These are phyloP conservation scores for Populus tomentosa DNA, from an alignment of 441 rosid species.

Conservation along the genomic window DNA sequence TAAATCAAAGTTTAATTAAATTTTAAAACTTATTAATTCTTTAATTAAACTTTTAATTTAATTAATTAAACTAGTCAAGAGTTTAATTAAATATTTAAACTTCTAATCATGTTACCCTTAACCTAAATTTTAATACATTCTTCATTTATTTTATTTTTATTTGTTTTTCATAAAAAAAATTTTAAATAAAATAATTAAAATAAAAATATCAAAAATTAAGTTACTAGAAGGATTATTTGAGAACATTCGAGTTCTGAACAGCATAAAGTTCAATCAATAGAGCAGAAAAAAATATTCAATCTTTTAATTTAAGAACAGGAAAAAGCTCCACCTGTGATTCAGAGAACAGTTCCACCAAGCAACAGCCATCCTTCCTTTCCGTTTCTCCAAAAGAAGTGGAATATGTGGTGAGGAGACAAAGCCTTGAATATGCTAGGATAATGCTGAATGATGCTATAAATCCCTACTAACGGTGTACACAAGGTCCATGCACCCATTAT, in stretches of 20 bases:
- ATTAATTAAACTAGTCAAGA: no score
- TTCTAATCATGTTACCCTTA: no score
- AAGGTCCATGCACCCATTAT: slow-evolving; percentile 69
- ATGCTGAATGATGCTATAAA: slow-evolving; percentile 50
- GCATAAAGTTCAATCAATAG: not conserved
- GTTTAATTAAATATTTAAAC: no score
- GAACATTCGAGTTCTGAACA: not conserved
- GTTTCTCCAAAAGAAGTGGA: slow-evolving; percentile 46
- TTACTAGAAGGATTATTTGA: not conserved
- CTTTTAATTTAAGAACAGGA: not conserved
- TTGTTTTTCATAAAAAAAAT: no score
- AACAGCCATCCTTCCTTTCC: slow-evolving; percentile 58
- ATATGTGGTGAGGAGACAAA: slow-evolving; percentile 50
- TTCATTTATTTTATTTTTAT: no score
- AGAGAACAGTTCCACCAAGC: slow-evolving; percentile 64
- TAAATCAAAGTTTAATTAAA: no score
- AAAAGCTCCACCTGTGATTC: slow-evolving; percentile 48
- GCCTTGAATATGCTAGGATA: slow-evolving; percentile 62
- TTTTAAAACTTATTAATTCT: no score
- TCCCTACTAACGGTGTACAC: slow-evolving; percentile 55
- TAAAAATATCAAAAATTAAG: no score
- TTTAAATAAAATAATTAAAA: no score
- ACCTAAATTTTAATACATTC: no score
- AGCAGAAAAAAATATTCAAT: not conserved
- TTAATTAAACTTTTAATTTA: no score